These are phyloP conservation scores for Salinomyces thailandicus DNA, from an alignment of 2,329 filamentous ascomycete genomes.

Conservation along the genomic window DNA sequence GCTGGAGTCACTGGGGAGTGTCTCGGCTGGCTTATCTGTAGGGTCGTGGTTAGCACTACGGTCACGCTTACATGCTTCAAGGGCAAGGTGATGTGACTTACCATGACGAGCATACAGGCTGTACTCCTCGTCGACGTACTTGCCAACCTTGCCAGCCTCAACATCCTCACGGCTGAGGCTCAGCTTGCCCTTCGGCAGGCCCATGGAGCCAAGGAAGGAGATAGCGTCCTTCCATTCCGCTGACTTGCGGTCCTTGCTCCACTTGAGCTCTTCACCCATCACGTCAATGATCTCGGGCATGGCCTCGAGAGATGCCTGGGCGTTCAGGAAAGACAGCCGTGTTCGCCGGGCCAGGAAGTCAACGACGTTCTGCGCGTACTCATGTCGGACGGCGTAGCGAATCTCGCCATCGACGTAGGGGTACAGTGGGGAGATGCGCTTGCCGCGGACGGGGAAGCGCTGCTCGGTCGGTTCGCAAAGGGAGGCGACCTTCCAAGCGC, in stretches of 20 bases:
- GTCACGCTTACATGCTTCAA: background rate
- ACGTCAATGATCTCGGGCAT: conserved; percentile 79
- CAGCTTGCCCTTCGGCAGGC: conserved; percentile 47
- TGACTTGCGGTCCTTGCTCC: conserved; percentile 63
- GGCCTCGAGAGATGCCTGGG: conserved; percentile 78
- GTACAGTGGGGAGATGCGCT: conserved; percentile 69
- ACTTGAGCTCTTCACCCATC: conserved; percentile 74
- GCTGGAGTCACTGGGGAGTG: conserved; percentile 41
- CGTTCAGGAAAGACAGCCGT: conserved; percentile 79
- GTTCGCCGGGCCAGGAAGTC: conserved; percentile 81
- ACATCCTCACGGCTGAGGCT: conserved; percentile 47
- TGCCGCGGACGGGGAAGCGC: conserved; percentile 73
- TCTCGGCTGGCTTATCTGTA: conserved; percentile 44
- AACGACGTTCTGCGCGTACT: conserved; percentile 84
- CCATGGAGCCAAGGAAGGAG: conserved; percentile 51
- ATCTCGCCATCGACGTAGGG: conserved; percentile 89
- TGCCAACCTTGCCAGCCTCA: conserved; percentile 43
- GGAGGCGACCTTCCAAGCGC: conserved; percentile 80
- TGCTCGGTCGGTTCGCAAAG: conserved; percentile 65
- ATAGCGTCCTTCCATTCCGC: conserved; percentile 68
- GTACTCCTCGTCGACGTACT: conserved; percentile 40
- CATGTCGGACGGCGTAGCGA: conserved; percentile 74
- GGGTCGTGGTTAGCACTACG: background rate
- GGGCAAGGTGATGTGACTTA: conserved; percentile 19
- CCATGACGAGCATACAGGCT: conserved; percentile 40